phyloP scores from a whole-genome alignment of 1,284 basidiomycete species.

The Ustilago trichophora region DNA sequence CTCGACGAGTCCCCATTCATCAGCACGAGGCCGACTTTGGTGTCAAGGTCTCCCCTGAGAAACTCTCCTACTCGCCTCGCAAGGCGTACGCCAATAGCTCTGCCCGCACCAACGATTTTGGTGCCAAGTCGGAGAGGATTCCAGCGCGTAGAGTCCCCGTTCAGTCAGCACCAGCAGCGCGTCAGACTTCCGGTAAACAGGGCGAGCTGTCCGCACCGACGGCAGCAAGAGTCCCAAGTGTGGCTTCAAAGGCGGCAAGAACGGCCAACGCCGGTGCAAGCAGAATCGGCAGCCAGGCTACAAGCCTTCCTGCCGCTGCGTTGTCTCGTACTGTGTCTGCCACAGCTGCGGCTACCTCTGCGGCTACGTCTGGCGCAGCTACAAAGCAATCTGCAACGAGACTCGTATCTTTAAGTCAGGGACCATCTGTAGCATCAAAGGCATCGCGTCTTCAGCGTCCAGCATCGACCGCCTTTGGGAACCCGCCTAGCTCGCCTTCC shows the following conservation, averaged over 20 bases:
- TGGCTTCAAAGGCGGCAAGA: constrained; percentile 28
- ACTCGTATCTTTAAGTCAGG: constrained; percentile 1
- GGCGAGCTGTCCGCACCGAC: background rate
- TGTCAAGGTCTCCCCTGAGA: constrained; percentile 41
- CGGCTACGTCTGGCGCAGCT: background rate
- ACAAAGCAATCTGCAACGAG: background rate
- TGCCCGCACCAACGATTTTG: constrained; percentile 21
- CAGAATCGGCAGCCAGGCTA: constrained; percentile 14
- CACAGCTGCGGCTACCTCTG: background rate
- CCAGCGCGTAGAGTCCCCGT: constrained; percentile 36
- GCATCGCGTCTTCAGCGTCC: constrained; percentile 23
- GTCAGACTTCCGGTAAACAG: constrained; percentile 5
- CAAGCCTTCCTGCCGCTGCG: constrained; percentile 15
- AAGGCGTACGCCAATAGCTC: constrained; percentile 35
- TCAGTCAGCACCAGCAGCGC: constrained; percentile 3
- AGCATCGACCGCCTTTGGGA: constrained; percentile 17
- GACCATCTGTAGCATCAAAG: constrained; percentile 31
- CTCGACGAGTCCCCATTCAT: constrained; percentile 38
- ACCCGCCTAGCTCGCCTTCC: constrained; percentile 13
- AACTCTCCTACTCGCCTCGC: constrained; percentile 30
- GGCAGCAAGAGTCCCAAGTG: constrained; percentile 14
- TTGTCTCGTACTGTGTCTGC: constrained; percentile 9
- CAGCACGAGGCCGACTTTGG: constrained; percentile 49
- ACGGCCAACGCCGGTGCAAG: constrained; percentile 12
- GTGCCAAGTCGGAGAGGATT: constrained; percentile 22